A percentile compares a stretch with the other conserved stretches of the same genome.
phyloP scores from a whole-genome alignment of 2,329 filamentous ascomycete genomes.

The Aspergillus pseudonomiae region DNA sequence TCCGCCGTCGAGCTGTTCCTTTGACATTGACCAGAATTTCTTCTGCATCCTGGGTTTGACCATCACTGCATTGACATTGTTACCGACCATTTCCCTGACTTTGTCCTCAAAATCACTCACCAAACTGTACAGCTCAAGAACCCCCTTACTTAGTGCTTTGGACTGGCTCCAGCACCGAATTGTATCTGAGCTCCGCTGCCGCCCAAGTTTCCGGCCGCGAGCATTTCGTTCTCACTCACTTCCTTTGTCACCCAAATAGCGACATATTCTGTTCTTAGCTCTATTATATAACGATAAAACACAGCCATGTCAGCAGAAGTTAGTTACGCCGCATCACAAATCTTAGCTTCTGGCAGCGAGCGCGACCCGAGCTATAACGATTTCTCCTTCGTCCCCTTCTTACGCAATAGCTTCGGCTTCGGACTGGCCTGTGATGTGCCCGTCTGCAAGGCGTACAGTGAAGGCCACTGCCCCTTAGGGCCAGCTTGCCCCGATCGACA shows the following conservation, averaged over 20 bases:
- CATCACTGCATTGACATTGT: neutral
- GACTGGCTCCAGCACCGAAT: neutral
- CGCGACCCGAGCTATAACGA: slow-evolving; percentile 56
- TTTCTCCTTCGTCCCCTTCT: slow-evolving; percentile 85
- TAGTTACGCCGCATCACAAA: slow-evolving; percentile 33
- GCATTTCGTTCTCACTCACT: neutral
- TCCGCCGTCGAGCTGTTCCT: neutral
- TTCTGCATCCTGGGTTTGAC: neutral
- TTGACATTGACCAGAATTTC: neutral
- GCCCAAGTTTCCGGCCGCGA: neutral
- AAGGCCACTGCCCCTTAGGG: slow-evolving; percentile 85
- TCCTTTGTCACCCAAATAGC: neutral
- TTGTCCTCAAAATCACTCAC: neutral
- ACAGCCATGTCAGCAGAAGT: slow-evolving; percentile 39
- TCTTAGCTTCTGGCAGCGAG: slow-evolving; percentile 39
- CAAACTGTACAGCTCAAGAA: neutral
- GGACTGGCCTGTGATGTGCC: slow-evolving; percentile 78
- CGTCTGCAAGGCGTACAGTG: slow-evolving; percentile 81
- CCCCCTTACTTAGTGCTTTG: neutral
- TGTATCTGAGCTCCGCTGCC: neutral
- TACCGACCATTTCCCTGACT: neutral
- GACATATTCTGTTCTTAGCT: neutral
- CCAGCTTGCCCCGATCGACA: slow-evolving; percentile 85
- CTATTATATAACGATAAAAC: neutral
- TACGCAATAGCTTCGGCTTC: slow-evolving; percentile 80